A percentile compares a stretch with the other conserved stretches of the same genome.
Conservation (phyloP, 306 rosid genomes). For the Clitoria ternatea region DNA sequence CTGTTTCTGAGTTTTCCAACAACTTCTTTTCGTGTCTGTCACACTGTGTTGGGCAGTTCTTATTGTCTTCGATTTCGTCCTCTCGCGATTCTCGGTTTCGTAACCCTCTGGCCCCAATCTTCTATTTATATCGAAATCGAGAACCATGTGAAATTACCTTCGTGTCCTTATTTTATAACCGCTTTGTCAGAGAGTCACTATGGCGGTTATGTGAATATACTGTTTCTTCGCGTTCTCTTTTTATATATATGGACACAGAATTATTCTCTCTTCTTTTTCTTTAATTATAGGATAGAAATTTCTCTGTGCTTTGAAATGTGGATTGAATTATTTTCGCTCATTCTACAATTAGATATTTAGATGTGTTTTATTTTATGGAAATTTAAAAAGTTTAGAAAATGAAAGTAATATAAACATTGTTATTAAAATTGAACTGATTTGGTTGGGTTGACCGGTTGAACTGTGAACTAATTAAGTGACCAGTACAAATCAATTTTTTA, state of each 20-base stretch:
- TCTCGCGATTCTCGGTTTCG: background rate
- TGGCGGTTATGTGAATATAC: slow-evolving; percentile 8
- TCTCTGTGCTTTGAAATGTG: background rate
- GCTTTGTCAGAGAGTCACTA: background rate
- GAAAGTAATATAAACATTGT: background rate
- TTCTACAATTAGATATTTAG: too few relatives aligned
- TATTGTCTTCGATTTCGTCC: background rate
- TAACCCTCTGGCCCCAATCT: background rate
- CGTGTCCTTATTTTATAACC: background rate
- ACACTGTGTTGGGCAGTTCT: background rate
- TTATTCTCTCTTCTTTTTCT: too few relatives aligned
- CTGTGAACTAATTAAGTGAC: too few relatives aligned
- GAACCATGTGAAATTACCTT: background rate
- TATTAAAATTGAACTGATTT: too few relatives aligned
- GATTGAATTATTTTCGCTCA: too few relatives aligned
- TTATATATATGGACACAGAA: too few relatives aligned
- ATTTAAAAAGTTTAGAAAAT: background rate
- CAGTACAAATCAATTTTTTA: too few relatives aligned
- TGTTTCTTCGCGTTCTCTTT: background rate
- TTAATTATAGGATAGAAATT: background rate
- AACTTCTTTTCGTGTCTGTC: background rate
- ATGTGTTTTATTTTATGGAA: background rate
- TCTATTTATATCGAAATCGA: background rate
- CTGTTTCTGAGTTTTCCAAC: background rate
- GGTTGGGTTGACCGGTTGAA: too few relatives aligned